Percentiles rank a stretch among this genome's conserved stretches.
Conservation (phyloP, 2,329 filamentous ascomycete species). For the Coleophoma eucalyptorum region DNA sequence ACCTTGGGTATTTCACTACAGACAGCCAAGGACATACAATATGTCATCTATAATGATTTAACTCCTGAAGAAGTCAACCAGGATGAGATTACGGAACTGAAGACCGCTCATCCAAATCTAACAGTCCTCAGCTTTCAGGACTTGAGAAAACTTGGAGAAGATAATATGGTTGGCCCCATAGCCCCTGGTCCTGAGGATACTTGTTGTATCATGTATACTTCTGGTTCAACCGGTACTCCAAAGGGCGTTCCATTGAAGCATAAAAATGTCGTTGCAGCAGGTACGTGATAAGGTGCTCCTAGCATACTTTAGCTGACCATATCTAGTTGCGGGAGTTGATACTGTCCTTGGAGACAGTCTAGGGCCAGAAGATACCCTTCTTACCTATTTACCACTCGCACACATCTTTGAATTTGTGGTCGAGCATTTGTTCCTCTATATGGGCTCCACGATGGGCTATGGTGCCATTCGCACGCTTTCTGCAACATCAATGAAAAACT, state of each 20-base stretch:
- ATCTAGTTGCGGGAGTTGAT: conserved; percentile 71
- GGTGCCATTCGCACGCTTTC: conserved; percentile 85
- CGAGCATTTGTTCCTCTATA: conserved; percentile 83
- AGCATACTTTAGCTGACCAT: not conserved
- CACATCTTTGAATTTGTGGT: conserved; percentile 96
- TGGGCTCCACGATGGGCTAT: conserved; percentile 90
- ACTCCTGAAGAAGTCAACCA: conserved; percentile 44
- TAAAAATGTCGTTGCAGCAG: conserved; percentile 74
- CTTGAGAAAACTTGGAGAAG: conserved; percentile 40
- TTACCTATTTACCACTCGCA: conserved; percentile 89
- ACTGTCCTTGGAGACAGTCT: conserved; percentile 74
- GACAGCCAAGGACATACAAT: conserved; percentile 46
- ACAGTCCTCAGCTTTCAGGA: conserved; percentile 48
- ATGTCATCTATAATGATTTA: conserved; percentile 52
- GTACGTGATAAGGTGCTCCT: conserved; percentile 38
- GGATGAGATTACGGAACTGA: conserved; percentile 45
- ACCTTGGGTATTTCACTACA: conserved; percentile 54
- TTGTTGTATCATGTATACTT: conserved; percentile 83
- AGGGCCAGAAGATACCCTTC: conserved; percentile 69
- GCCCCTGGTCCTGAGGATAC: conserved; percentile 73
- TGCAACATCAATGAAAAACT: conserved; percentile 81
- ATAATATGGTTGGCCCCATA: conserved; percentile 65
- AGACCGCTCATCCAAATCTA: conserved; percentile 49
- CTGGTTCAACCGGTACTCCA: conserved; percentile 81
- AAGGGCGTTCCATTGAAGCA: conserved; percentile 89